Conservation (phyloP, 2,329 filamentous ascomycete species). For the Cercospora janseana region DNA sequence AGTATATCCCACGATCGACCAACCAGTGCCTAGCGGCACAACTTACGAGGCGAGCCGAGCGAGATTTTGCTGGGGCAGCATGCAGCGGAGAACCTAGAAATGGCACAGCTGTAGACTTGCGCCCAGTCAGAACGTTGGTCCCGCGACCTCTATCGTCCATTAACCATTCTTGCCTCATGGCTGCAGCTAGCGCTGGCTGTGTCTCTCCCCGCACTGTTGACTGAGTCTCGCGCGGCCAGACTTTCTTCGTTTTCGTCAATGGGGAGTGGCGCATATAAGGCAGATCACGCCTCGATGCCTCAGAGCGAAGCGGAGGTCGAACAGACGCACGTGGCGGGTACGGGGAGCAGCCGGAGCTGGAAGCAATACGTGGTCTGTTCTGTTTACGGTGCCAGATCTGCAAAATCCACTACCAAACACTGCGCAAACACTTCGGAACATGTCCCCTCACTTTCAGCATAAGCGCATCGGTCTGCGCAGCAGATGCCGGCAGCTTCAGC, state of each 20-base stretch:
- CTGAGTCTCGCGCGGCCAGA: neutral
- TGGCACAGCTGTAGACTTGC: constrained; percentile 1
- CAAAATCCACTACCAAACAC: too few species aligned
- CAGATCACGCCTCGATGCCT: too few species aligned
- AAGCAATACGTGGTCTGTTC: too few species aligned
- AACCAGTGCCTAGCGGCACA: neutral
- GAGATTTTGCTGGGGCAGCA: constrained; percentile 4
- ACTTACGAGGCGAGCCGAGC: constrained; percentile 16
- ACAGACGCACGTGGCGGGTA: too few species aligned
- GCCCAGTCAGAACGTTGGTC: neutral
- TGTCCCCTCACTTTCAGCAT: too few species aligned
- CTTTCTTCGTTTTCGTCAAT: constrained; percentile 3
- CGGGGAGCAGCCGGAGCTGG: too few species aligned
- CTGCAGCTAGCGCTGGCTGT: neutral
- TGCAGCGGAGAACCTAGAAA: constrained; percentile 12
- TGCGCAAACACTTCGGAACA: too few species aligned
- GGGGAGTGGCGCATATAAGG: neutral
- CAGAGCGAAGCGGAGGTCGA: too few species aligned
- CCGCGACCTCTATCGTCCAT: constrained; percentile 8
- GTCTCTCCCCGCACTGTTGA: constrained; percentile 2
- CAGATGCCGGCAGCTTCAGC: too few species aligned
- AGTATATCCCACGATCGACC: constrained; percentile 3
- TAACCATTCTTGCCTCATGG: constrained; percentile 4
- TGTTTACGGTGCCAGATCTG: too few species aligned
- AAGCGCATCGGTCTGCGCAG: too few species aligned